A percentile compares a stretch with the other conserved stretches of the same genome.
phyloP scores from a whole-genome alignment of 352 stramenopile species.

The Aphanomyces cochlioides region DNA sequence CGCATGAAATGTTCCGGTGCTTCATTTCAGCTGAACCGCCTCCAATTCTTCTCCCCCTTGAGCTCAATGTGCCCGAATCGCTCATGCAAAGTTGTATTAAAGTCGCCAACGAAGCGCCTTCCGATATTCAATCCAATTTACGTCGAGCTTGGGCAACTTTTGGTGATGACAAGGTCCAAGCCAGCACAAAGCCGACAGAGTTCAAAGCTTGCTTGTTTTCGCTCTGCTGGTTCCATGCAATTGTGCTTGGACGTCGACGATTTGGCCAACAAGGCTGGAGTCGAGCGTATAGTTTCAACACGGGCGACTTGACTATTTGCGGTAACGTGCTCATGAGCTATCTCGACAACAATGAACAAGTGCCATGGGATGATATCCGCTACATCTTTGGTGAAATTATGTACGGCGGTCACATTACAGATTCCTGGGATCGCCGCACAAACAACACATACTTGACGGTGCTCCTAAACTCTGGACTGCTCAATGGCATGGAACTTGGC shows the following conservation, averaged over 20 bases:
- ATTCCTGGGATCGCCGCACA: constrained; percentile 93
- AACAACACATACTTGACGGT: constrained; percentile 93
- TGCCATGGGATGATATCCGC: constrained; percentile 94
- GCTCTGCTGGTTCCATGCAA: constrained; percentile 95
- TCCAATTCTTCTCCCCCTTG: constrained; percentile 75
- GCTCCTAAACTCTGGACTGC: constrained; percentile 81
- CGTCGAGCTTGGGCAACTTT: constrained; percentile 93
- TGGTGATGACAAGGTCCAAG: constrained; percentile 82
- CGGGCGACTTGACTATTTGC: constrained; percentile 93
- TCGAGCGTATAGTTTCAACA: constrained; percentile 94
- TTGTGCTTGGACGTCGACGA: constrained; percentile 87
- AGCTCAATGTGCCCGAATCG: constrained; percentile 96
- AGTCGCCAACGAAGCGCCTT: constrained; percentile 93
- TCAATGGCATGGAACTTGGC: constrained; percentile 89
- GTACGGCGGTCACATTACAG: constrained; percentile 95
- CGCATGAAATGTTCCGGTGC: constrained; percentile 93
- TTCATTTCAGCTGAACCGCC: constrained; percentile 95
- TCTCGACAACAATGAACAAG: constrained; percentile 87
- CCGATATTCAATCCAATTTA: constrained; percentile 95
- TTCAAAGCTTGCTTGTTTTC: constrained; percentile 94
- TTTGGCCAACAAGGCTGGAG: constrained; percentile 95
- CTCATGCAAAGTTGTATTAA: constrained; percentile 95
- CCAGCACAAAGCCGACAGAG: constrained; percentile 83
- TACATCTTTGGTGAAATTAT: constrained; percentile 97
- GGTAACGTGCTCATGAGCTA: constrained; percentile 92